A percentile compares a stretch with the other conserved stretches of the same genome.
phyloP scores from a whole-genome alignment of 768 basidiomycete genomes.

The Suillus alpinus region DNA sequence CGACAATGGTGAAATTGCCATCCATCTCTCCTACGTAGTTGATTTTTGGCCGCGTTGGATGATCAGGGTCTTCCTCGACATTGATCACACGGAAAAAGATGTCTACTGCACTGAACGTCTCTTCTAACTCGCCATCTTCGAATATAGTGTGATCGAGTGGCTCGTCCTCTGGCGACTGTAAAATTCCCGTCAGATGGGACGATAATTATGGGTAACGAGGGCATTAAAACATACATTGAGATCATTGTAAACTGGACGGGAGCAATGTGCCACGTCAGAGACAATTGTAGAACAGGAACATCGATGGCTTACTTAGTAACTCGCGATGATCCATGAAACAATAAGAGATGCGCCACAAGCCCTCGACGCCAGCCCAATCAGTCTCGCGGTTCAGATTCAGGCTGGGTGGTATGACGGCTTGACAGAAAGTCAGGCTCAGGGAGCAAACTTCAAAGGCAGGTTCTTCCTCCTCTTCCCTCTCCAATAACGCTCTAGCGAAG shows the following conservation, averaged over 20 bases:
- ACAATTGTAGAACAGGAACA: not conserved
- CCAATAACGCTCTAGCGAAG: conserved; percentile 51
- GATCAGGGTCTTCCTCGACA: conserved; percentile 41
- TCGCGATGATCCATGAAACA: conserved; percentile 69
- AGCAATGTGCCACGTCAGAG: conserved; percentile 4
- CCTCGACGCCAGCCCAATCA: conserved; percentile 44
- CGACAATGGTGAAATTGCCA: conserved; percentile 48
- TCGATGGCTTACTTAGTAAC: conserved; percentile 48
- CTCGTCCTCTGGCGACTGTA: conserved; percentile 28
- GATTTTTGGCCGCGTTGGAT: conserved; percentile 52
- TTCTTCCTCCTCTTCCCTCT: conserved; percentile 32
- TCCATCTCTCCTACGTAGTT: conserved; percentile 52
- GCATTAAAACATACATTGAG: conserved; percentile 22
- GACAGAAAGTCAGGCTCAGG: conserved; percentile 53
- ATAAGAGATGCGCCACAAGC: conserved; percentile 62
- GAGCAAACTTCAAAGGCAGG: conserved; percentile 31
- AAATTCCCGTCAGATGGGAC: conserved; percentile 4
- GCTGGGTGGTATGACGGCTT: conserved; percentile 42
- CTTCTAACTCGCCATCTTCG: conserved; percentile 46
- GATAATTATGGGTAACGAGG: not conserved
- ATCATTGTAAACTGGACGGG: conserved; percentile 48
- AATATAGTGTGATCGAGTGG: conserved; percentile 47
- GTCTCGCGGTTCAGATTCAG: conserved; percentile 30
- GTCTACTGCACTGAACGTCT: conserved; percentile 49
- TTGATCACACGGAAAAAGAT: conserved; percentile 44